Base-by-base conservation (phyloP, 768 basidiomycete genomes). In the Leccinum incarnatum region DNA sequence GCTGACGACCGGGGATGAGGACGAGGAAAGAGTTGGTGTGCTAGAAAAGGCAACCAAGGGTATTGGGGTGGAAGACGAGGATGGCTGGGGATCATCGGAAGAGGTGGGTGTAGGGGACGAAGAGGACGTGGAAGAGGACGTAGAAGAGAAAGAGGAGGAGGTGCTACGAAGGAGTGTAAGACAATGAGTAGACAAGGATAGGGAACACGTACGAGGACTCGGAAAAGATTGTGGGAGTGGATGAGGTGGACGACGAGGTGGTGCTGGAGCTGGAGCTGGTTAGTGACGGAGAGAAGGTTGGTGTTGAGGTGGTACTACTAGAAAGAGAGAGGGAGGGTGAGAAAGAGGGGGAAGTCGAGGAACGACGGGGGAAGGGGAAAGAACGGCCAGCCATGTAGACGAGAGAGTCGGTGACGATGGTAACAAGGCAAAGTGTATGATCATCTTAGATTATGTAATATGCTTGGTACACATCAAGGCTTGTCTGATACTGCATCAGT, bases 161-260 rank as follows among this genome's bases (percentile, higher is more conserved):
- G 54, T 47, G 15, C 58, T 62, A 21, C 14, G 3, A 19, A 15
- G 34, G 47, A 2, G 47, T 9, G 42, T 62, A 2, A 69, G 56
- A 2, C 11, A 14, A 25, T 10, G 15, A 25, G 17, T 0, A 7
- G 34, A 21, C 10, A 30, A 19, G 17, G 11, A 57, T 3, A 19
- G 14, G 27, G 2, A 10, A 34, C 49, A 72, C 68, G 9, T 51
- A 65, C 62, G 47, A 15, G 27, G 8, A 27, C 8, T 27, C 27
- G 27, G 54, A 51, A 40, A n/a, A n/a, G 8, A 9, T 9, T 8
- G 37, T n/a, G 17, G 17, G 8, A 9, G 37, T 40, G 37, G 37
- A 40, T 9, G 37, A n/a, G 8, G 8, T n/a, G 37, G 37, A 40
- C n/a, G 37, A 40, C 17, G 36, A 17, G 15, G 36, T 37, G 8